These are phyloP conservation scores for Anisodus acutangulus DNA, from an alignment of 257 asterid genomes.

Conservation along the genomic window DNA sequence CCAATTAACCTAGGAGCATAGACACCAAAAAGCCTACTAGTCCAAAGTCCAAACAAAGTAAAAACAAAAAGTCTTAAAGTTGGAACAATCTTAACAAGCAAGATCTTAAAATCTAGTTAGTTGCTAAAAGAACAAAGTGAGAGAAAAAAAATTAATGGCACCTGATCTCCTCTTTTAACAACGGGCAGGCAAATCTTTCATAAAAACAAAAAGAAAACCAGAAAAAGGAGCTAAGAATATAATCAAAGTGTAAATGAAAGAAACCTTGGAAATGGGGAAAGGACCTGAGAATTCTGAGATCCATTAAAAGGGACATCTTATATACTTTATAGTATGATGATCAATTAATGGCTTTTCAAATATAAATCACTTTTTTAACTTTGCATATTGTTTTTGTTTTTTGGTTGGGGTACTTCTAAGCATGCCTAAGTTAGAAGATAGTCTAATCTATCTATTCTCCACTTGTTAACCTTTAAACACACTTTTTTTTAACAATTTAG, in stretches of 20 bases:
- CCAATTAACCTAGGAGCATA: background rate
- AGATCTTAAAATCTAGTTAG: slow-evolving; percentile 29
- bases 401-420: background rate
- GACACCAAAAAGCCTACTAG: slow-evolving; percentile 24
- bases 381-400: background rate
- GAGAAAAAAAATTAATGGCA: background rate
- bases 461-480: background rate
- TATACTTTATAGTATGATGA: slow-evolving; percentile 26
- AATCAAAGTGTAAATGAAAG: slow-evolving; percentile 24
- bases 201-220: slow-evolving; percentile 25
- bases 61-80: background rate
- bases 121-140: slow-evolving; percentile 15
- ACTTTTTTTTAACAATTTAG: background rate
- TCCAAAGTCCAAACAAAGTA: background rate
- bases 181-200: background rate
- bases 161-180: slow-evolving; percentile 29
- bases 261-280: slow-evolving; percentile 30
- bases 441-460: slow-evolving; percentile 28
- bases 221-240: slow-evolving; percentile 30
- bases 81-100: slow-evolving; percentile 30
- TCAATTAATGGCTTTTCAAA: slow-evolving; percentile 27
- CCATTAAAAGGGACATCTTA: background rate
- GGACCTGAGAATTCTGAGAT: slow-evolving; percentile 7
- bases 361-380: slow-evolving; percentile 20
- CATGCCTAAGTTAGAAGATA: slow-evolving; percentile 26